Conservation (phyloP, 139 green algal genomes). For the Chlamydomonas applanata region DNA sequence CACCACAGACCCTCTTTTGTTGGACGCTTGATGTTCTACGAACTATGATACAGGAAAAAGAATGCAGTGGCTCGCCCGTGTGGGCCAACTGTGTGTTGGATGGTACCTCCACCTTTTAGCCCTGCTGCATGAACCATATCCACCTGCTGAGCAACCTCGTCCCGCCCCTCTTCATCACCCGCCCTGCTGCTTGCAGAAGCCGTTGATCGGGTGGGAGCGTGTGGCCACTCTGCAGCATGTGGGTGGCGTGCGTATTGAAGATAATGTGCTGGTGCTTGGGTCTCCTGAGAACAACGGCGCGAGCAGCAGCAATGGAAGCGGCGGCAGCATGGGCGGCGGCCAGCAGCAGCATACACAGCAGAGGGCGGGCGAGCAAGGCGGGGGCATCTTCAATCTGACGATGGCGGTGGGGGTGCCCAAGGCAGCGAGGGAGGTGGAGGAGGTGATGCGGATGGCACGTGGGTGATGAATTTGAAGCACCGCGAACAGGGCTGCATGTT, state of each 20-base stretch:
- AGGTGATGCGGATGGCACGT: slow-evolving; percentile 23
- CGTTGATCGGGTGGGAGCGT: slow-evolving; percentile 12
- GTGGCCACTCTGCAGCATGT: slow-evolving; percentile 10
- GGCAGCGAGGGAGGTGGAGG: slow-evolving; percentile 19
- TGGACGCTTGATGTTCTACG: too few species aligned
- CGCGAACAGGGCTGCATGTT: too few species aligned
- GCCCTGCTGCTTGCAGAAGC: not conserved
- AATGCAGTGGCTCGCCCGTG: too few species aligned
- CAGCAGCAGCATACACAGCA: not conserved
- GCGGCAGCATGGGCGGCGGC: not conserved
- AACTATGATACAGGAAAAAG: too few species aligned
- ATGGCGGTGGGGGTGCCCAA: slow-evolving; percentile 19
- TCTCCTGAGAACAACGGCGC: not conserved
- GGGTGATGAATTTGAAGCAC: too few species aligned
- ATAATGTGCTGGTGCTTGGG: slow-evolving; percentile 27
- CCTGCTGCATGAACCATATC: too few species aligned
- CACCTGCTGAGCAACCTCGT: too few species aligned
- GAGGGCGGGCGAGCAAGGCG: not conserved
- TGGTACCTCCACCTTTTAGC: too few species aligned
- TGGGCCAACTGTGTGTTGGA: too few species aligned
- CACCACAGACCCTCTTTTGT: too few species aligned
- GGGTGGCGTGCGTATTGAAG: slow-evolving; percentile 46
- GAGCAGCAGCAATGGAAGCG: not conserved
- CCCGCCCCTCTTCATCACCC: too few species aligned
- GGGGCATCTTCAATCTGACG: slow-evolving; percentile 24